These are phyloP conservation scores for Phanerodontia chrysosporium DNA, from an alignment of 768 basidiomycete species.

Conservation along the genomic window DNA sequence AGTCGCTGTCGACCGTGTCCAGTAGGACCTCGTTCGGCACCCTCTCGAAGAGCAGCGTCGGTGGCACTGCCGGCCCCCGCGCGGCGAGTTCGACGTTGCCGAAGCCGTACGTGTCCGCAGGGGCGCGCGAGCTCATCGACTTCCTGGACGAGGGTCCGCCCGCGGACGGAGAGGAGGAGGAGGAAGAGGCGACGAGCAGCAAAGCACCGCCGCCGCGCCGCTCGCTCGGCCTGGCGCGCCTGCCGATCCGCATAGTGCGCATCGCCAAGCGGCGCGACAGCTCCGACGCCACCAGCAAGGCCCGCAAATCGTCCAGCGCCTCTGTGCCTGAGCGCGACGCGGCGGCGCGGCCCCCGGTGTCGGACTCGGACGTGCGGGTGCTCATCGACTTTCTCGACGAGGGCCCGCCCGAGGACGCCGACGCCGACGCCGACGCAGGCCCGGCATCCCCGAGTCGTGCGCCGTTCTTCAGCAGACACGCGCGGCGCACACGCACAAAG, in stretches of 20 bases:
- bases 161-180: slow-evolving; percentile 34
- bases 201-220: neutral
- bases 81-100: neutral
- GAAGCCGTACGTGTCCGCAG: neutral
- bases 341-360: neutral
- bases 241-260: neutral
- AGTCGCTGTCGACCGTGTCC: neutral
- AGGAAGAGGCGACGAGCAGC: neutral
- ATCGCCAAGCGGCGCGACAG: neutral
- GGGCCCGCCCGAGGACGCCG: slow-evolving; percentile 26
- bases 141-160: slow-evolving; percentile 8
- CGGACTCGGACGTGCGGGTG: neutral
- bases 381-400: slow-evolving; percentile 10
- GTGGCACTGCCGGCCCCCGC: no score
- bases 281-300: neutral
- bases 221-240: neutral
- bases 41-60: neutral
- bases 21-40: neutral
- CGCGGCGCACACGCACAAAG: neutral
- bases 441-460: neutral
- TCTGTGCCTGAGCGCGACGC: neutral
- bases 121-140: slow-evolving; percentile 4
- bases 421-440: neutral
- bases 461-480: neutral
- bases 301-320: neutral